Conservation (phyloP, 1,139 yeast species). For the Saccharomyces hybrid region DNA sequence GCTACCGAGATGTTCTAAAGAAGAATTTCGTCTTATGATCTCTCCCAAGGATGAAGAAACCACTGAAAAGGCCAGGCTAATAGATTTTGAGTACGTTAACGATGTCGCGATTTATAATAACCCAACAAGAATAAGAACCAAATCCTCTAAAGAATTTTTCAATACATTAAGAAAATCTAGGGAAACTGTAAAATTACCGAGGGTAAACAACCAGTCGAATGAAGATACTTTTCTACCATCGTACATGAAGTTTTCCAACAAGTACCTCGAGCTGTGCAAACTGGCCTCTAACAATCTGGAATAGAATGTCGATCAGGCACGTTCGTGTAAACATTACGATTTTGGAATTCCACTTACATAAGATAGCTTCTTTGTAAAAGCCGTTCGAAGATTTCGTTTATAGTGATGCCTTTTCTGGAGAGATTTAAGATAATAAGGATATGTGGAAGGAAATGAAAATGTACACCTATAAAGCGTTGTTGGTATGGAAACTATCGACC, state of each 20-base stretch:
- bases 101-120: constrained; percentile 18
- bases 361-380: neutral
- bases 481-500: neutral
- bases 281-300: neutral
- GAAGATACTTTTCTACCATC: neutral
- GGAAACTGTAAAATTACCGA: constrained; percentile 5
- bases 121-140: constrained; percentile 10
- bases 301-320: neutral
- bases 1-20: constrained; percentile 12
- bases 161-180: constrained; percentile 14
- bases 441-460: neutral
- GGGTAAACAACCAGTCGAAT: constrained; percentile 3
- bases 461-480: neutral
- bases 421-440: neutral
- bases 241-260: neutral
- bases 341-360: neutral
- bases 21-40: constrained; percentile 3
- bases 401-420: neutral
- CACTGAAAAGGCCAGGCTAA: neutral
- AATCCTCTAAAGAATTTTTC: constrained; percentile 15
- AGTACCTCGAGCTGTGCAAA: neutral
- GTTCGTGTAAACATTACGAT: neutral
- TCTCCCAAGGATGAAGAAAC: neutral
- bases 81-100: constrained; percentile 18
- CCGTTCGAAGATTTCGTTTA: neutral